Evolutionary conservation across 2,329 filamentous ascomycete genomes (phyloP).

Genomic region (Fusarium tjaetaba): DNA sequence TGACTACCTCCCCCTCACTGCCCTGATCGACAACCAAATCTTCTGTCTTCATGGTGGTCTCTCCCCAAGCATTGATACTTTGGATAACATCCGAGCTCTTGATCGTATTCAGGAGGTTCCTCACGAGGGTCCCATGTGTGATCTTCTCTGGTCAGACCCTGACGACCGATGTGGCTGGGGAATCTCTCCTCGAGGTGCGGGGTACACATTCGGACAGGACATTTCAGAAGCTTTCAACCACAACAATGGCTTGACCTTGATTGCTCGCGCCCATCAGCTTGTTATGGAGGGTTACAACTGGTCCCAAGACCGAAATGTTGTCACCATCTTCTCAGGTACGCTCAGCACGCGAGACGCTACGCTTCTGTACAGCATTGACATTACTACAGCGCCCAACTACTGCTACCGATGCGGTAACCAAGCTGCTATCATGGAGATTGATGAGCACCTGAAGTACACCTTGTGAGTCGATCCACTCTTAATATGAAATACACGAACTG

Average conservation of each 20-base stretch:
- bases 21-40: conserved; percentile 98
- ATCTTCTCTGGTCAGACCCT: conserved; percentile 96
- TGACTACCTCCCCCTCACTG: conserved; percentile 96
- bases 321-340: conserved; percentile 96
- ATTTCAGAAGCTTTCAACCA: conserved; percentile 99
- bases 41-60: conserved; percentile 98
- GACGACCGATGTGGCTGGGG: conserved; percentile 97
- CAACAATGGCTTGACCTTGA: conserved; percentile 95
- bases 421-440: conserved; percentile 99
- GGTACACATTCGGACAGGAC: conserved; percentile 95
- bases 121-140: conserved; percentile 98
- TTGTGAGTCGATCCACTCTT: conserved; percentile 75
- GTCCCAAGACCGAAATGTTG: conserved; percentile 98
- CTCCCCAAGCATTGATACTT: conserved; percentile 93
- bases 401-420: conserved; percentile 99
- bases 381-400: conserved; percentile 79
- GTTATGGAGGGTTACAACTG: conserved; percentile 99
- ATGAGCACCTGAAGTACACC: conserved; percentile 98
- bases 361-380: conserved; percentile 1
- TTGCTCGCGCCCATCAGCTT: conserved; percentile 95
- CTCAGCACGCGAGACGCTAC: neutral
- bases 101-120: conserved; percentile 98
- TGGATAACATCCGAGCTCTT: conserved; percentile 93
- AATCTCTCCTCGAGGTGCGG: conserved; percentile 92
- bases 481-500: conserved; percentile 38